phyloP scores from a whole-genome alignment of 257 asterid genomes.

The Nicotiana noctiflora region DNA sequence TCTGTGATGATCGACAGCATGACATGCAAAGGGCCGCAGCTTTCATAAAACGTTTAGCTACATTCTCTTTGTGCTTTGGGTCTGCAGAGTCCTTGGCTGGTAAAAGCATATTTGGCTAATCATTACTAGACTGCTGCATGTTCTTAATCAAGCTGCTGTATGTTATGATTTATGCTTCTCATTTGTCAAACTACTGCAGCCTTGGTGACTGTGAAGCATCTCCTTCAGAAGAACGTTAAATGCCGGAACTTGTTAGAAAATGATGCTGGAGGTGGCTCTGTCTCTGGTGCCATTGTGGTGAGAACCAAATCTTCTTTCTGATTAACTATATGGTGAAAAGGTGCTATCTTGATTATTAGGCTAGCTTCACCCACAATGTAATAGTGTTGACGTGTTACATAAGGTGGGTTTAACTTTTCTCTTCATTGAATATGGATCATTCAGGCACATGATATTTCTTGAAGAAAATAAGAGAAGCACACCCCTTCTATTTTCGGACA shows the following conservation, averaged over 20 bases:
- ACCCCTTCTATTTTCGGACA: not conserved
- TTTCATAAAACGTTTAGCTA: slow-evolving; percentile 76
- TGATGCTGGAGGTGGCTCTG: slow-evolving; percentile 95
- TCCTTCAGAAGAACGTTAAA: slow-evolving; percentile 74
- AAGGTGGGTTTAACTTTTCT: not conserved
- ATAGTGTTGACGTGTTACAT: not conserved
- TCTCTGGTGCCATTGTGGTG: slow-evolving; percentile 90
- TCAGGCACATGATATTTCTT: not conserved
- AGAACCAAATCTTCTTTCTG: slow-evolving; percentile 16
- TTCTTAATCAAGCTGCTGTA: not conserved
- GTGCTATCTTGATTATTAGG: not conserved
- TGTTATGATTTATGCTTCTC: slow-evolving; percentile 5
- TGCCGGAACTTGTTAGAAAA: slow-evolving; percentile 89
- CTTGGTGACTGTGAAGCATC: slow-evolving; percentile 75
- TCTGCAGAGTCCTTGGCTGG: slow-evolving; percentile 94
- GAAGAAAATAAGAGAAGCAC: not conserved
- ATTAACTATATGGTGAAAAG: not conserved
- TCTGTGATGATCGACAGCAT: slow-evolving; percentile 90
- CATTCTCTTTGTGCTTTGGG: slow-evolving; percentile 71
- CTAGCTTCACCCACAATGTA: not conserved
- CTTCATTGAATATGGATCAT: not conserved
- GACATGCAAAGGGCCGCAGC: slow-evolving; percentile 99
- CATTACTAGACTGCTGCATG: not conserved
- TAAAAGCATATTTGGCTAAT: slow-evolving; percentile 7
- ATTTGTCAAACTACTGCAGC: slow-evolving; percentile 41